phyloP scores from a whole-genome alignment of 495 filamentous ascomycete species.

The Hyphodiscus hymeniophilus region DNA sequence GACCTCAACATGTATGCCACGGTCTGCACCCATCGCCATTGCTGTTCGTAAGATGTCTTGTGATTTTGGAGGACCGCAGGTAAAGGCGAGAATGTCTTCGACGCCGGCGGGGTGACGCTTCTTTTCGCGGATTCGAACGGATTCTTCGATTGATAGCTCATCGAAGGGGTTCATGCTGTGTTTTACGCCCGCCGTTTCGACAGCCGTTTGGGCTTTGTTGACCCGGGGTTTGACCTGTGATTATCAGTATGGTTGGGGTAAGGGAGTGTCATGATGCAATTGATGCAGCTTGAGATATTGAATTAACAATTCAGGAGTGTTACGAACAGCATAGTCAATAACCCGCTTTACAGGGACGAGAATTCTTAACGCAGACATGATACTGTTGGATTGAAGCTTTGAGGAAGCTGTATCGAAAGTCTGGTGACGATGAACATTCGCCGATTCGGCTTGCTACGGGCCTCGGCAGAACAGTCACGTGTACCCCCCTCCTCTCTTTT shows the following conservation, averaged over 20 bases:
- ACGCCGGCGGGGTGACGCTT: slow-evolving; percentile 51
- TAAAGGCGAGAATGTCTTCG: slow-evolving; percentile 82
- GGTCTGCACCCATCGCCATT: slow-evolving; percentile 98
- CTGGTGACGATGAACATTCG: not conserved
- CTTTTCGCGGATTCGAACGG: slow-evolving; percentile 84
- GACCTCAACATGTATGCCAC: slow-evolving; percentile 74
- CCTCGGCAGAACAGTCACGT: slow-evolving; percentile 1
- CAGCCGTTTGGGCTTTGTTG: slow-evolving; percentile 89
- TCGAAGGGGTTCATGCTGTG: slow-evolving; percentile 99
- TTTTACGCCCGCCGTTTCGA: slow-evolving; percentile 88
- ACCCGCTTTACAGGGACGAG: slow-evolving; percentile 95
- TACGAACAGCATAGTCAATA: slow-evolving; percentile 93
- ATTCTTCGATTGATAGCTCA: slow-evolving; percentile 94
- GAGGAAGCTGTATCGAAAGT: not conserved
- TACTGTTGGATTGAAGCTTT: slow-evolving; percentile 9
- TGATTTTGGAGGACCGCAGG: slow-evolving; percentile 79
- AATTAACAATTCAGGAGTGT: not conserved
- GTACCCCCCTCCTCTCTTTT: not conserved
- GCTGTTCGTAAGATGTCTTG: slow-evolving; percentile 85
- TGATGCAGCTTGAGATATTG: slow-evolving; percentile 1
- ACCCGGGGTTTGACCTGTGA: slow-evolving; percentile 90
- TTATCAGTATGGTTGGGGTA: not conserved
- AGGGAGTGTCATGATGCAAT: not conserved
- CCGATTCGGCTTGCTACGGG: slow-evolving; percentile 2
- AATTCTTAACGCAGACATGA: slow-evolving; percentile 82